phyloP scores from a whole-genome alignment of 306 rosid genomes.

The Glycyrrhiza uralensis region DNA sequence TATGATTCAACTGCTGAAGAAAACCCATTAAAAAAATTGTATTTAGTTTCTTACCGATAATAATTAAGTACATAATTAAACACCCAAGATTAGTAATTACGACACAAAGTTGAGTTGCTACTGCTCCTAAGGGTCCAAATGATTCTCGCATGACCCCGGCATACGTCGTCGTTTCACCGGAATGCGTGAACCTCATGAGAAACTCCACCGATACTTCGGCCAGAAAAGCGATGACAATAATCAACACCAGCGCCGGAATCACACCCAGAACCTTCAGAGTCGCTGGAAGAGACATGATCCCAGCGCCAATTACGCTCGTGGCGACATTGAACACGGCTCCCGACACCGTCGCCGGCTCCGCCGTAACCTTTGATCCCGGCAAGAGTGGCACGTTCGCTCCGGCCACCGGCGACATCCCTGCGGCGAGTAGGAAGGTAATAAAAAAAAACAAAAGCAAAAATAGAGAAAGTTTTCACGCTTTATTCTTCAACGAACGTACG shows the following conservation, averaged over 20 bases:
- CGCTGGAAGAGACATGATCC: slow-evolving; percentile 95
- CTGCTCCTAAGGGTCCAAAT: slow-evolving; percentile 62
- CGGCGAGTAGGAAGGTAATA: background rate
- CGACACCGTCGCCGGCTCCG: slow-evolving; percentile 40
- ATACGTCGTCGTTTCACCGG: slow-evolving; percentile 66
- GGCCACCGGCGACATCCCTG: slow-evolving; percentile 55
- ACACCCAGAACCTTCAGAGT: slow-evolving; percentile 82
- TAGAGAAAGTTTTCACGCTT: background rate
- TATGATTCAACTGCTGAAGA: background rate
- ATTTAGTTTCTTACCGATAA: slow-evolving; percentile 45
- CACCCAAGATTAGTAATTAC: slow-evolving; percentile 75
- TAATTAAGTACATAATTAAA: slow-evolving; percentile 79
- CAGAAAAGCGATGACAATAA: slow-evolving; percentile 51
- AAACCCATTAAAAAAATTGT: background rate
- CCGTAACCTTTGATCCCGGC: background rate
- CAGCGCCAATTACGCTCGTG: slow-evolving; percentile 85
- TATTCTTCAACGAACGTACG: background rate
- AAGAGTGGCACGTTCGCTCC: slow-evolving; percentile 48
- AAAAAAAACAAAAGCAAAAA: too few relatives aligned
- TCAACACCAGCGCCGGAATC: slow-evolving; percentile 62
- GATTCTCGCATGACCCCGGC: slow-evolving; percentile 88
- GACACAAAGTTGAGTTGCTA: slow-evolving; percentile 63
- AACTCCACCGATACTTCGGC: slow-evolving; percentile 71
- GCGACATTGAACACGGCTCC: slow-evolving; percentile 91
- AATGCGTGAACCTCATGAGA: slow-evolving; percentile 70